These are phyloP conservation scores for Phytophthora pistaciae DNA, from an alignment of 352 stramenopile genomes.

Conservation along the genomic window DNA sequence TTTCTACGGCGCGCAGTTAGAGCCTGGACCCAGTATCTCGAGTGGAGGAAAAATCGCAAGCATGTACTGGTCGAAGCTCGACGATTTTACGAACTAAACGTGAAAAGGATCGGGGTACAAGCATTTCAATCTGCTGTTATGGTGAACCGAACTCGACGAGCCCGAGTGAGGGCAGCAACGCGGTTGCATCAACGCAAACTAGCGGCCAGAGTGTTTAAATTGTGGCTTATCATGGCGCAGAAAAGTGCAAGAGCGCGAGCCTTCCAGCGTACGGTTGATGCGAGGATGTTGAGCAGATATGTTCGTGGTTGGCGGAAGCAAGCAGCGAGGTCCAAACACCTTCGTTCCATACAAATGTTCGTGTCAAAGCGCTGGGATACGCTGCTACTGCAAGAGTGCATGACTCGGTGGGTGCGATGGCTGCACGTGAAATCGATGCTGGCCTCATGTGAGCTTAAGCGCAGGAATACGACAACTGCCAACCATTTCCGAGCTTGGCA, in stretches of 20 bases:
- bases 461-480: slow-evolving; percentile 9
- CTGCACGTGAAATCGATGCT: slow-evolving; percentile 11
- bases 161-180: slow-evolving; percentile 7
- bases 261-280: slow-evolving; percentile 8
- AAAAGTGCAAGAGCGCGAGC: neutral
- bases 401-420: slow-evolving; percentile 25
- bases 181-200: slow-evolving; percentile 27
- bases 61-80: slow-evolving; percentile 6
- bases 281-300: slow-evolving; percentile 3
- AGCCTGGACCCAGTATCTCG: slow-evolving; percentile 18
- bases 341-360: slow-evolving; percentile 6
- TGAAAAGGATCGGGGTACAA: slow-evolving; percentile 13
- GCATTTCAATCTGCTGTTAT: slow-evolving; percentile 5
- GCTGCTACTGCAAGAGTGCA: neutral
- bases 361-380: slow-evolving; percentile 18
- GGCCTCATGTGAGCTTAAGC: slow-evolving; percentile 7
- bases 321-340: neutral
- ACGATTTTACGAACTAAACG: slow-evolving; percentile 12
- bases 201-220: neutral
- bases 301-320: slow-evolving; percentile 13
- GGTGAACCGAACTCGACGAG: slow-evolving; percentile 4
- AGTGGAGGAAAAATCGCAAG: slow-evolving; percentile 15
- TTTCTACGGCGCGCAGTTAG: slow-evolving; percentile 15
- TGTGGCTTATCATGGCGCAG: slow-evolving; percentile 11
- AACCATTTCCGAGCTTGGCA: slow-evolving; percentile 28